These are phyloP conservation scores for Penicillium egyptiacum DNA, from an alignment of 495 filamentous ascomycete genomes.

Conservation along the genomic window DNA sequence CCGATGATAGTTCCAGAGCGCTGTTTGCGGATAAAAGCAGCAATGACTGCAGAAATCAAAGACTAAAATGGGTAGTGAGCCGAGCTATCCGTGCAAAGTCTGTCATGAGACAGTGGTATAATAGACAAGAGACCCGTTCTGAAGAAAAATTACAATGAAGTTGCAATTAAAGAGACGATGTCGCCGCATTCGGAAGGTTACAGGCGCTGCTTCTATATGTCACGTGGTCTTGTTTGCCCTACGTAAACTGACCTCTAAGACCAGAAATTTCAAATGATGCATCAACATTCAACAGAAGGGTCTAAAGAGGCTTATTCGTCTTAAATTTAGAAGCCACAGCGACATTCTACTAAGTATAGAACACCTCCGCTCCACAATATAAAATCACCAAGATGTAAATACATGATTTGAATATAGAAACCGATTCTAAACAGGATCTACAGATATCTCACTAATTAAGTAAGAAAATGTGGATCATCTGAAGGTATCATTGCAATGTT, in stretches of 20 bases:
- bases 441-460: background rate
- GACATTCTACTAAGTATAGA: too few species aligned
- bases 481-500: slow-evolving; percentile 10
- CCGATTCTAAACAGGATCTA: background rate
- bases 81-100: background rate
- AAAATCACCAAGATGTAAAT: background rate
- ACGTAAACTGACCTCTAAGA: background rate
- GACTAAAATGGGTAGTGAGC: background rate
- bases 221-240: slow-evolving; percentile 26
- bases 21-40: slow-evolving; percentile 28
- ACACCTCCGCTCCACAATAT: background rate
- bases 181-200: slow-evolving; percentile 32
- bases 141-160: slow-evolving; percentile 4
- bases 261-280: background rate
- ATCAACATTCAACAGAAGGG: background rate
- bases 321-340: too few species aligned
- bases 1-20: slow-evolving; percentile 10
- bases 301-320: too few species aligned
- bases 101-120: background rate
- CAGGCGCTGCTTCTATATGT: slow-evolving; percentile 15
- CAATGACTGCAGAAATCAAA: background rate
- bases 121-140: background rate
- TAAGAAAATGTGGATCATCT: slow-evolving; percentile 9
- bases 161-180: slow-evolving; percentile 13
- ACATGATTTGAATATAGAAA: background rate